Evolutionary conservation across 2,329 filamentous ascomycete genomes (phyloP).

Genomic region (Fusarium euwallaceae): DNA sequence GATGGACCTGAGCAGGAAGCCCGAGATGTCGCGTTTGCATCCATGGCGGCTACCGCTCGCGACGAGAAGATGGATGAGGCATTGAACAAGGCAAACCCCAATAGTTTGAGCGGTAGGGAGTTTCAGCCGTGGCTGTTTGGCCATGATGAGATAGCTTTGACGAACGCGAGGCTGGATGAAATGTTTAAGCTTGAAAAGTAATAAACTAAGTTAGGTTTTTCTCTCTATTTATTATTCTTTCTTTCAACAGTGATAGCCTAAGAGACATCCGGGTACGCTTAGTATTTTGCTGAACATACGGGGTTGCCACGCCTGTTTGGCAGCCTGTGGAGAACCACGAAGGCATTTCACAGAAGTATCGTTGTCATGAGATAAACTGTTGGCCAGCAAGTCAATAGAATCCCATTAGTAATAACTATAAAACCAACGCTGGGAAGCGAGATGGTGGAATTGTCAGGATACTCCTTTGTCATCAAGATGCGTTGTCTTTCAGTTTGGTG

Average conservation of each 20-base stretch:
- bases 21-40: neutral
- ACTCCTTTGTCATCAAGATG: too few species aligned
- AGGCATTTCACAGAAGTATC: neutral
- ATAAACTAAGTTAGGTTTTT: neutral
- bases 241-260: neutral
- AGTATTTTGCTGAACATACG: neutral
- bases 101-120: neutral
- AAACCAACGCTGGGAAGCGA: too few species aligned
- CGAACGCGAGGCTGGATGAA: neutral
- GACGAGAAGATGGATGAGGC: neutral
- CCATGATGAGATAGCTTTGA: neutral
- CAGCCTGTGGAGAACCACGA: neutral
- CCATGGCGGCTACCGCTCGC: neutral
- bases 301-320: neutral
- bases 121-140: neutral
- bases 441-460: too few species aligned
- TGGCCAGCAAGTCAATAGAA: too few species aligned
- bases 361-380: too few species aligned
- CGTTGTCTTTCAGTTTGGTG: too few species aligned
- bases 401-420: too few species aligned
- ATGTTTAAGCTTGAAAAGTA: neutral
- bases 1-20: neutral
- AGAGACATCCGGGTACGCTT: neutral
- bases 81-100: neutral
- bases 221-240: accelerated